Evolutionary conservation across 768 basidiomycete species (phyloP).

Genomic region (Kwoniella newhampshirensis): DNA sequence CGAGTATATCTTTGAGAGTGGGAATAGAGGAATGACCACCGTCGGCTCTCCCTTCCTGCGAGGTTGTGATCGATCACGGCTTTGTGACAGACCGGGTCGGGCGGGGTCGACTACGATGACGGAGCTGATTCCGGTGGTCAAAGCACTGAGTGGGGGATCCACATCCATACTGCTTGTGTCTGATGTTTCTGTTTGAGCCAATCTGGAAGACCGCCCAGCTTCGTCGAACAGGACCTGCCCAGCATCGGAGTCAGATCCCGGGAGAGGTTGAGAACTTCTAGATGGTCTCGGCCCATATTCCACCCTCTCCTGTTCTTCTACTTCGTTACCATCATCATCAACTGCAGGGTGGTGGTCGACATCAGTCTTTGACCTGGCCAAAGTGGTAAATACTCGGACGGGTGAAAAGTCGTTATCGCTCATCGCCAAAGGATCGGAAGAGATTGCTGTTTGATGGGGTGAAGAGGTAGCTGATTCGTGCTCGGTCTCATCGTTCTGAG

Average conservation of each 20-base stretch:
- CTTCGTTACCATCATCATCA: no score
- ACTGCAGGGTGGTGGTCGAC: not conserved
- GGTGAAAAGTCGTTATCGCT: slow-evolving; percentile 1
- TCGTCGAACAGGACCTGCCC: no score
- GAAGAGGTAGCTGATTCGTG: no score
- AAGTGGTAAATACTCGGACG: not conserved
- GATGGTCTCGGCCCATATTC: slow-evolving; percentile 2
- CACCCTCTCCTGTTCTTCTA: not conserved
- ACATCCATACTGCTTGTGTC: no score
- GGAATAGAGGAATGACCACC: slow-evolving; percentile 17
- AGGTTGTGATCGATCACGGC: not conserved
- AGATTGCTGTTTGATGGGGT: not conserved
- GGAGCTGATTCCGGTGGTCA: no score
- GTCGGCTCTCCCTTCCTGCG: not conserved
- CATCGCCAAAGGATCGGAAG: slow-evolving; percentile 12
- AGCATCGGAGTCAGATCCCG: no score
- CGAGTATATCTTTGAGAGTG: not conserved
- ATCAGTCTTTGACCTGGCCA: not conserved
- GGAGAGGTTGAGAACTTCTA: not conserved
- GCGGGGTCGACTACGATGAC: no score
- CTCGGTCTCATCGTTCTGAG: no score
- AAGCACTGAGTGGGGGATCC: no score
- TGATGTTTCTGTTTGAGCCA: no score
- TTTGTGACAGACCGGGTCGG: no score
- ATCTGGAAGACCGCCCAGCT: no score